Percentiles rank a stretch among this genome's conserved stretches.
Conservation (phyloP, 116 monocot species). For the Trichopus zeylanicus region DNA sequence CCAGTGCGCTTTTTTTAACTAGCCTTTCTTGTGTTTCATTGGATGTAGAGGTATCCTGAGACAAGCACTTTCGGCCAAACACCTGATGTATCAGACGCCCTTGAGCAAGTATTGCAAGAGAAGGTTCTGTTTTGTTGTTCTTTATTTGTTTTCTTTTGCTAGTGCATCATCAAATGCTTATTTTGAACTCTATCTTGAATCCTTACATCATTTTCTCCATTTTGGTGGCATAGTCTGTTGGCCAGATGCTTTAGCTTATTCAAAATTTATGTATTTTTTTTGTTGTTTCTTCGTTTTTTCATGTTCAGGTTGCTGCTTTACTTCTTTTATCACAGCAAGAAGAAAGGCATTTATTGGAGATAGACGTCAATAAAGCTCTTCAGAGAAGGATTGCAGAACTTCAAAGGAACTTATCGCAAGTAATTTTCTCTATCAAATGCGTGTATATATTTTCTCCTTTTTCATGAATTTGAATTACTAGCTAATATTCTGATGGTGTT, state of each 20-base stretch:
- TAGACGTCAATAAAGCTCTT: constrained; percentile 59
- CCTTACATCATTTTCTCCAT: background rate
- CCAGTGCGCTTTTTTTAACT: too few species aligned
- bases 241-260: background rate
- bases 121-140: constrained; percentile 49
- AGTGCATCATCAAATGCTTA: background rate
- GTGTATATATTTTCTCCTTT: too few species aligned
- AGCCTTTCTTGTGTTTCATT: background rate
- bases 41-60: constrained; percentile 22
- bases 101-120: constrained; percentile 77
- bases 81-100: constrained; percentile 36
- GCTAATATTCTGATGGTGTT: too few species aligned
- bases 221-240: background rate
- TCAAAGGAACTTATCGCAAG: constrained; percentile 74
- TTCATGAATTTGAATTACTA: too few species aligned
- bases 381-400: constrained; percentile 63
- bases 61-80: constrained; percentile 9
- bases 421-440: constrained; percentile 23
- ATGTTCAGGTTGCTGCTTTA: constrained; percentile 56
- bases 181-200: background rate
- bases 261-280: background rate
- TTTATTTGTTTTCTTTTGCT: constrained; percentile 4
- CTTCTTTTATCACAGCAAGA: constrained; percentile 92
- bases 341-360: constrained; percentile 78
- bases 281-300: constrained; percentile 3